Conservation (phyloP, 1,139 yeast species). For the Hemisphaericaspora xylofermentans region DNA sequence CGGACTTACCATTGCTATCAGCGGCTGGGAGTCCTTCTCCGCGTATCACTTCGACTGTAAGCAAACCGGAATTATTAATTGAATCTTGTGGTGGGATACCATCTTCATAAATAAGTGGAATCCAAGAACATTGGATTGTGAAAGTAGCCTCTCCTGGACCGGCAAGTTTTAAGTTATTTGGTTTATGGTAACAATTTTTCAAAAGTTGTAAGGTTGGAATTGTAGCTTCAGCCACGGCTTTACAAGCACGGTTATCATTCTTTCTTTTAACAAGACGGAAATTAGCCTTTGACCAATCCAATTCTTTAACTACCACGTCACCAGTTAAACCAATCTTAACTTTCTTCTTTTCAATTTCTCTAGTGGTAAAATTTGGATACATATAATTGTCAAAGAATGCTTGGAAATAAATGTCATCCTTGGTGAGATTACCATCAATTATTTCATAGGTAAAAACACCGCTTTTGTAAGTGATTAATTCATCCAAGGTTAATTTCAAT, state of each 20-base stretch:
- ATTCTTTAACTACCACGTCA: constrained; percentile 71
- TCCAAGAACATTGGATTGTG: constrained; percentile 68
- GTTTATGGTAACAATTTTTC: constrained; percentile 60
- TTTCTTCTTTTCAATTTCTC: constrained; percentile 39
- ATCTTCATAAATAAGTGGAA: constrained; percentile 61
- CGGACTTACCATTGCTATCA: constrained; percentile 89
- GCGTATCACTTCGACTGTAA: constrained; percentile 59
- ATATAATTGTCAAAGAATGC: constrained; percentile 74
- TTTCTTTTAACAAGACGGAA: constrained; percentile 60
- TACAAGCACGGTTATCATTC: constrained; percentile 55
- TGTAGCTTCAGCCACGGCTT: constrained; percentile 59
- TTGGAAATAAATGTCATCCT: constrained; percentile 62
- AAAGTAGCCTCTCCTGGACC: constrained; percentile 50
- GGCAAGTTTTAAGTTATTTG: constrained; percentile 48
- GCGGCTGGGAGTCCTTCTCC: constrained; percentile 79
- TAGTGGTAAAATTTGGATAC: constrained; percentile 57
- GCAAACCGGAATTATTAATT: constrained; percentile 70
- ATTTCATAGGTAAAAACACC: constrained; percentile 78
- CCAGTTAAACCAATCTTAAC: constrained; percentile 58
- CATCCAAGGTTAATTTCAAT: constrained; percentile 59
- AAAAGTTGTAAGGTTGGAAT: constrained; percentile 70
- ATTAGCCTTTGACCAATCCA: constrained; percentile 67
- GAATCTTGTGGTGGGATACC: constrained; percentile 74
- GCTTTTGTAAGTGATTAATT: constrained; percentile 59
- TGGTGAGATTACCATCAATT: constrained; percentile 54